phyloP scores from a whole-genome alignment of 306 rosid genomes.

The Carpinus fangiana region DNA sequence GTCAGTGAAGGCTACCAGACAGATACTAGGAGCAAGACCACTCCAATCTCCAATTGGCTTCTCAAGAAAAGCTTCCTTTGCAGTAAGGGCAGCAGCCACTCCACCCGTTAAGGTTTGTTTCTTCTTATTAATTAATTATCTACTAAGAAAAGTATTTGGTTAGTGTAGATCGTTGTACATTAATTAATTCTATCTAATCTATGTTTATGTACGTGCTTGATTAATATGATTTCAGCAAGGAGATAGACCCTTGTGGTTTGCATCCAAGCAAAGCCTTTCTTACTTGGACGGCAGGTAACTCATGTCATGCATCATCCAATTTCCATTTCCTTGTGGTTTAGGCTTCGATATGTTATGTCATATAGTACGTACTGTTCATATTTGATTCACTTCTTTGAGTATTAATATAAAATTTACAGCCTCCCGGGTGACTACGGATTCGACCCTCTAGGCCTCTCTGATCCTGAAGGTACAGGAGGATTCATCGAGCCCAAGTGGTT shows the following conservation, averaged over 20 bases:
- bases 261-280: conserved; percentile 95
- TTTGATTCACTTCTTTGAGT: not conserved
- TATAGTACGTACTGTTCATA: not conserved
- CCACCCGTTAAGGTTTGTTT: conserved; percentile 84
- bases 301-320: not conserved
- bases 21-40: conserved; percentile 54
- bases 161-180: not conserved
- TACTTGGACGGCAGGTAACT: conserved; percentile 96
- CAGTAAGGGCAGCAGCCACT: conserved; percentile 68
- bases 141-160: not conserved
- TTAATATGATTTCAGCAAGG: conserved; percentile 68
- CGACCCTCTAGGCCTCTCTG: conserved; percentile 94
- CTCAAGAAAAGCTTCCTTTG: conserved; percentile 59
- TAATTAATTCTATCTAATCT: too few relatives aligned
- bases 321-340: not conserved
- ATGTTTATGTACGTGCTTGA: conserved; percentile 13
- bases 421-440: conserved; percentile 97
- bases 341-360: not conserved
- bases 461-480: conserved; percentile 97
- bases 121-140: not conserved
- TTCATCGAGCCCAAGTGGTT: conserved; percentile 95
- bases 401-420: conserved; percentile 33
- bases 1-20: conserved; percentile 62
- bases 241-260: conserved; percentile 86
- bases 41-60: conserved; percentile 43